Conservation (phyloP, 495 filamentous ascomycete genomes). For the Amniculicola lignicola region DNA sequence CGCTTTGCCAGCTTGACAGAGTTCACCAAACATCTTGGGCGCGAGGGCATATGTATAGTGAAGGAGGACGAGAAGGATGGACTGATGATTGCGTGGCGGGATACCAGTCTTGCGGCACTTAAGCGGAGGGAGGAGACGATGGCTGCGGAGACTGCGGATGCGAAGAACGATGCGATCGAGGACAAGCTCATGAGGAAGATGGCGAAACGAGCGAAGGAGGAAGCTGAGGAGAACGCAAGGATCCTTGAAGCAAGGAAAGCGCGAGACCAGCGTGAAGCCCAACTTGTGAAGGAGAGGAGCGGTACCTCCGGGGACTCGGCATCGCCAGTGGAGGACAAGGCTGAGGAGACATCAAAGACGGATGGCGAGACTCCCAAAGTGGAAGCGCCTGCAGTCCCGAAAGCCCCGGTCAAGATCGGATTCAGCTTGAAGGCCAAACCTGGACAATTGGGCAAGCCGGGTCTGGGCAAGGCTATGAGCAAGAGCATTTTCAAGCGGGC, state of each 20-base stretch:
- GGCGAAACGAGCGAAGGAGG: conserved; percentile 66
- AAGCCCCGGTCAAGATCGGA: conserved; percentile 25
- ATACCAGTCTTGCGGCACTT: conserved; percentile 82
- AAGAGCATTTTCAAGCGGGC: conserved; percentile 28
- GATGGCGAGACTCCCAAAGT: neutral
- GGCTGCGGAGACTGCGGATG: conserved; percentile 79
- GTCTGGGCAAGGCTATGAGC: conserved; percentile 19
- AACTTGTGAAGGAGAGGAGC: conserved; percentile 6
- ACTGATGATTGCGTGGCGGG: conserved; percentile 82
- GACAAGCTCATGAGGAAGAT: conserved; percentile 74
- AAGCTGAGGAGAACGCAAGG: conserved; percentile 50
- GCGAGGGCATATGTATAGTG: conserved; percentile 79
- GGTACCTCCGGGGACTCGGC: neutral
- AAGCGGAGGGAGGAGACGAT: conserved; percentile 72
- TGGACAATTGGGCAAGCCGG: conserved; percentile 1
- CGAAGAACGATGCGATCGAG: conserved; percentile 86
- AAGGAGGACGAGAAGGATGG: conserved; percentile 85
- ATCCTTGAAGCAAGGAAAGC: conserved; percentile 34
- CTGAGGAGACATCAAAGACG: neutral
- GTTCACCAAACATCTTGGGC: conserved; percentile 78
- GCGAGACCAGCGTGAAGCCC: neutral
- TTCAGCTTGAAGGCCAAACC: conserved; percentile 26
- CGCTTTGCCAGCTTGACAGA: conserved; percentile 81
- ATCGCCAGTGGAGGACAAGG: neutral
- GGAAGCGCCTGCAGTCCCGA: neutral